Evolutionary conservation across 1,284 basidiomycete species (phyloP), one percentile per base, ranked within the genome.

Genomic region (Trichosporon sp.): DNA sequence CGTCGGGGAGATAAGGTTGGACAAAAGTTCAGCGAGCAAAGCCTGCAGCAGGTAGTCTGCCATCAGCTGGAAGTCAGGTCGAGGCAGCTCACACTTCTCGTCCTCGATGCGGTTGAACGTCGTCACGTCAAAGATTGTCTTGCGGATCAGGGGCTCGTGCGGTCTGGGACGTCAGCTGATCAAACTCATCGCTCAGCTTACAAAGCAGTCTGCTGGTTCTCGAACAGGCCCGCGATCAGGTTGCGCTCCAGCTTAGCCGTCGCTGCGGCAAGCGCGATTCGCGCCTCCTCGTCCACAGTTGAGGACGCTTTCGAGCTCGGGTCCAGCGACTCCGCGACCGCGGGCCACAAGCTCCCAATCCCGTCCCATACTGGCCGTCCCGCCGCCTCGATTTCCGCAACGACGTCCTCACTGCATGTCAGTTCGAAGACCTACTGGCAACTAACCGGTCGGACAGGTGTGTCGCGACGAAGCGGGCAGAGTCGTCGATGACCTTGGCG

Each of bases 71-170:
- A 27, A 18, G 18, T 18, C 15, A 12, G 18, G 2, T 34, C 32
- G 1, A 1, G 21, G 47, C 6, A 25, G n/a, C 60, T 42, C 65
- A 83, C 81, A 81, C 21, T 65, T 58, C 4, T 63, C 25, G 66
- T 81, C 77, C 66, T 80, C 79, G 34, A 83, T 81, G n/a, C 77
- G 64, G 0, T 58, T 58, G 65, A 80, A 81, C 1, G 77, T 77
- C 2, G 81, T 81, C 21, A 80, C 70, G 62, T 78, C 69, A 70
- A 80, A 83, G 23, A 81, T 73, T 15, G 77, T 23, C 5, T 35
- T 34, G 60, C 81, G 70, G 25, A 83, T 73, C 1, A 44, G 42
- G 2, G 67, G 65, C 63, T 78, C 80, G 64, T 78, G 77, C 15
- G 65, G 21, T 32, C 69, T 72, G 64, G 15, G 15, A 21, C 23